A percentile compares a stretch with the other conserved stretches of the same genome.
These are phyloP conservation scores for Canavalia ensiformis DNA, from an alignment of 306 rosid species.

Conservation along the genomic window DNA sequence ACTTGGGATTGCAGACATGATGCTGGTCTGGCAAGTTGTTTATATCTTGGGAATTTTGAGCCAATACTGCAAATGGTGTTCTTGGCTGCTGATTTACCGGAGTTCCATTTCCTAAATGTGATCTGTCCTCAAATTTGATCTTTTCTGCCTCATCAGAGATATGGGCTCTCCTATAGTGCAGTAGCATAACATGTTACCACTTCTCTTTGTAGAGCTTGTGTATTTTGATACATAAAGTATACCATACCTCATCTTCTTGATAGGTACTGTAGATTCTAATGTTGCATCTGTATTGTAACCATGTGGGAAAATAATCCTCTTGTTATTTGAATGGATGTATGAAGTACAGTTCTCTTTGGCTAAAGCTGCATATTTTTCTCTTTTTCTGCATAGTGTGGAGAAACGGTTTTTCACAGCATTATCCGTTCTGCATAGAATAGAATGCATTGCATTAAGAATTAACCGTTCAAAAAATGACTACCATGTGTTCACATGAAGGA, in stretches of 20 bases:
- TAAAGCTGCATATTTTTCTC: constrained; percentile 82
- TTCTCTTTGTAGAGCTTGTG: constrained; percentile 6
- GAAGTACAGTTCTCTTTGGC: constrained; percentile 75
- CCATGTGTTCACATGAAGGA: constrained; percentile 4
- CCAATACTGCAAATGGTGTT: constrained; percentile 72
- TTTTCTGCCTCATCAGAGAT: constrained; percentile 58
- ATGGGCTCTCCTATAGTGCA: constrained; percentile 65
- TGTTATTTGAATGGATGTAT: constrained; percentile 63
- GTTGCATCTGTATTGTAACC: constrained; percentile 58
- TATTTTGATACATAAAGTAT: constrained; percentile 7
- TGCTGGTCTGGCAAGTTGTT: constrained; percentile 58
- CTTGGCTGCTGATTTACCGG: constrained; percentile 63
- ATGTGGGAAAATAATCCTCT: constrained; percentile 61
- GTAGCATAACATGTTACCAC: constrained; percentile 43
- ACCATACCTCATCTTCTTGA: constrained; percentile 71
- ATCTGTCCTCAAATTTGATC: constrained; percentile 63
- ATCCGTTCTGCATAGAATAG: constrained; percentile 78
- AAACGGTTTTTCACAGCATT: constrained; percentile 93
- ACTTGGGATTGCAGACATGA: constrained; percentile 53
- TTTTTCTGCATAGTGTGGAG: constrained; percentile 90
- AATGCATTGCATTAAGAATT: constrained; percentile 33
- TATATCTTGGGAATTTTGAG: constrained; percentile 57
- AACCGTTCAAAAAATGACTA: neutral
- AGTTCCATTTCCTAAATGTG: constrained; percentile 58
- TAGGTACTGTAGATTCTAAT: constrained; percentile 55